Base-by-base conservation (phyloP, 148 eudicot species). In the Agrostemma githago region DNA sequence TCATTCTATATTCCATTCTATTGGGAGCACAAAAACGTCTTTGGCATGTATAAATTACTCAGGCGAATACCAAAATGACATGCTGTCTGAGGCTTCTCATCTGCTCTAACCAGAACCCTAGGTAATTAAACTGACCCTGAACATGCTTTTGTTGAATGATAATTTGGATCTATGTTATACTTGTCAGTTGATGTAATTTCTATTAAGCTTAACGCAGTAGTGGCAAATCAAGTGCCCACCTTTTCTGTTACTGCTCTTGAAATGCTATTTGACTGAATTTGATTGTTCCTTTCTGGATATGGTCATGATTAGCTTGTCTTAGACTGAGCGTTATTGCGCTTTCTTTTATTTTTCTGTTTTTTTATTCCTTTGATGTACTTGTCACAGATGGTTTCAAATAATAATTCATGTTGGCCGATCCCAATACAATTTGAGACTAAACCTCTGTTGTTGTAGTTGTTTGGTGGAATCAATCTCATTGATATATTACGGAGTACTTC, bases 1-100 rank as follows among this genome's bases (percentile, higher is more conserved):
- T 95, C 99, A 68, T 95, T 95, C 89, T 95, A 92, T 77, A 85
- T 95, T 46, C 99, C 97, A 3, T 74, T 77, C 80, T 85, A 78
- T 39, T 94, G 97, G 97, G 92, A 90, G 83, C 81, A 79, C 79
- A 89, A 81, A 77, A 95, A 95, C 78, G 88, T 90, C 19, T 95
- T 95, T 17, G 97, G 97, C 77, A 54, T 88, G 77, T 92, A 92
- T 82, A 96, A 89, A 75, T 83, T 96, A 57, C 92, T 92, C 3
- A 84, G 87, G 77, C 86, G 91, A 81, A 81, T 89, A 58, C 88
- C 88, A 6, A 69, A 56, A 62, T 81, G 72, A 81, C 19, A 7
- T 5, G 40, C 48, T 51, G 74, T 58, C n/a, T 38, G 73, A 68
- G 56, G 72, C 66, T n/a, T 75, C 65, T 59, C 61, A 40, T 48